Conservation (phyloP, 2,329 filamentous ascomycete species). For the Penicillium palitans region DNA sequence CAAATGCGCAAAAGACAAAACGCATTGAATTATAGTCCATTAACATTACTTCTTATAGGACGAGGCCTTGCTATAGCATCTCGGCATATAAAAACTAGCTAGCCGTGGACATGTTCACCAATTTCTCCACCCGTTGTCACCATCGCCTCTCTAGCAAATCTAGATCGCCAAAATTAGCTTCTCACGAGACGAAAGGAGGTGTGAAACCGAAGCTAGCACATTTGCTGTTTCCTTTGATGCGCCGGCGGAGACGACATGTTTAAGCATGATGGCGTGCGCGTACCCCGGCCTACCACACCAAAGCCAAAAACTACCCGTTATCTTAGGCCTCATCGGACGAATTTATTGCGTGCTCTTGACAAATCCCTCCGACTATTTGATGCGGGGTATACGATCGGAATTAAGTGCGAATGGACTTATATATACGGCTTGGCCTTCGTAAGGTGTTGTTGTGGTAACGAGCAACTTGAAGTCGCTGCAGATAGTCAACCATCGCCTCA, state of each 20-base stretch:
- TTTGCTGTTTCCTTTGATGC: neutral
- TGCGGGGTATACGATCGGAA: neutral
- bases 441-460: neutral
- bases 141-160: conserved; percentile 9
- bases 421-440: neutral
- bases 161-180: neutral
- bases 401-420: neutral
- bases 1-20: neutral
- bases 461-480: neutral
- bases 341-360: conserved; percentile 29
- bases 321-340: conserved; percentile 9
- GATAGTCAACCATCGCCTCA: neutral
- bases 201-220: neutral
- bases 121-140: conserved; percentile 22
- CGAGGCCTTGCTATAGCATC: neutral
- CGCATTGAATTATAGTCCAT: neutral
- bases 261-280: conserved; percentile 27
- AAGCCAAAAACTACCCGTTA: conserved; percentile 12
- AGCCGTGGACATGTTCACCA: neutral
- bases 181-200: neutral
- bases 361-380: conserved; percentile 13
- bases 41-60: neutral
- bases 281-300: conserved; percentile 3
- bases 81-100: neutral
- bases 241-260: conserved; percentile 14